These are phyloP conservation scores for Phytophthora fragariae DNA, from an alignment of 352 stramenopile species.

Conservation along the genomic window DNA sequence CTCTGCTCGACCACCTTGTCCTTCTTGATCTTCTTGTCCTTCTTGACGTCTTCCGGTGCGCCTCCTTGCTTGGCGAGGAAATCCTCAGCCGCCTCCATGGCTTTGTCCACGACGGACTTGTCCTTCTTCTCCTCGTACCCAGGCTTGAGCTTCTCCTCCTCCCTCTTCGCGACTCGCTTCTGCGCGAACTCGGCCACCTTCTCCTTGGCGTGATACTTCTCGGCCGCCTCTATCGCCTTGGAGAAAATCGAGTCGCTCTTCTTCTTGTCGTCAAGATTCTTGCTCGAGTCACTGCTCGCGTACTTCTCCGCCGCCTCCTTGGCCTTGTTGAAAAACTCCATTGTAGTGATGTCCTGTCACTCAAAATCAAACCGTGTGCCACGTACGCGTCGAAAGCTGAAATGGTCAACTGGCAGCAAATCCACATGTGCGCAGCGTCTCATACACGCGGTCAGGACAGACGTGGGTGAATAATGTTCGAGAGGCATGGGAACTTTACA, in stretches of 20 bases:
- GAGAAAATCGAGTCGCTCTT: slow-evolving; percentile 29
- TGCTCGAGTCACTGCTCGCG: slow-evolving; percentile 18
- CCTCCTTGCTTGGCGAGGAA: slow-evolving; percentile 36
- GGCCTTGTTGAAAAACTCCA: slow-evolving; percentile 42
- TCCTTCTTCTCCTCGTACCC: slow-evolving; percentile 33
- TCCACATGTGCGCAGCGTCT: slow-evolving; percentile 15
- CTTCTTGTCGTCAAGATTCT: slow-evolving; percentile 23
- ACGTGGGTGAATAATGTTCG: slow-evolving; percentile 21
- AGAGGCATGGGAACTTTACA: too few species aligned
- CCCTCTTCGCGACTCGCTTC: slow-evolving; percentile 31
- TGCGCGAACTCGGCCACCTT: slow-evolving; percentile 35
- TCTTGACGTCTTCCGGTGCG: neutral
- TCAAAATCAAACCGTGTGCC: neutral
- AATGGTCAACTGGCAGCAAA: slow-evolving; percentile 18
- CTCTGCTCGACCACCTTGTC: slow-evolving; percentile 1
- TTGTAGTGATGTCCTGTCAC: neutral
- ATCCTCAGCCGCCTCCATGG: slow-evolving; percentile 29
- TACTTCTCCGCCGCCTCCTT: slow-evolving; percentile 34
- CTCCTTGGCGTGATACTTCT: slow-evolving; percentile 42
- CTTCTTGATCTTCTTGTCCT: neutral
- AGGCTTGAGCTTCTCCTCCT: slow-evolving; percentile 30
- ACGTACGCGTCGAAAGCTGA: slow-evolving; percentile 18
- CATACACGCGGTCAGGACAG: slow-evolving; percentile 24
- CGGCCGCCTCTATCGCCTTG: slow-evolving; percentile 28
- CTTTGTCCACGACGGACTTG: slow-evolving; percentile 35